Conservation (phyloP, 345 rosid species). For the Brassica juncea region DNA sequence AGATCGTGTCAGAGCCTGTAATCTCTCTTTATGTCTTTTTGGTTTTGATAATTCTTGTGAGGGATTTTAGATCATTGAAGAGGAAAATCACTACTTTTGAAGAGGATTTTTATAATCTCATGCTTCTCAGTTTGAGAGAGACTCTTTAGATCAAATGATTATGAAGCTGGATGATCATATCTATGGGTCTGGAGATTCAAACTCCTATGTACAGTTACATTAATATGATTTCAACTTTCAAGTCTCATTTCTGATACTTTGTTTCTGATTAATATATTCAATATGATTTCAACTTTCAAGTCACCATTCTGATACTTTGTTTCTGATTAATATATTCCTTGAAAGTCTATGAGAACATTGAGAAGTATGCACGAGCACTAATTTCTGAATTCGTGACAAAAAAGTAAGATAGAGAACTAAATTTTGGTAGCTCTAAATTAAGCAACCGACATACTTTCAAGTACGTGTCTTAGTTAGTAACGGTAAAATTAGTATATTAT, state of each 20-base stretch:
- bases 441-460: not conserved
- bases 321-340: not conserved
- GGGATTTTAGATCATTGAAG: not conserved
- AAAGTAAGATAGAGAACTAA: not conserved
- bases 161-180: not conserved
- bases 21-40: slow-evolving; percentile 50
- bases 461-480: not conserved
- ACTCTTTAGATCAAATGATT: not conserved
- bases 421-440: not conserved
- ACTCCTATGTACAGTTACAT: not conserved
- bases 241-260: no score
- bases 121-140: not conserved
- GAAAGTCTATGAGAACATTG: not conserved
- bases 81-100: not conserved
- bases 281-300: not conserved
- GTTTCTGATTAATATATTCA: not conserved
- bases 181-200: no score
- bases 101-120: not conserved
- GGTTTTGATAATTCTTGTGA: not conserved
- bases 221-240: not conserved
- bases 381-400: not conserved
- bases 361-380: not conserved
- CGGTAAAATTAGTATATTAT: not conserved
- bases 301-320: no score
- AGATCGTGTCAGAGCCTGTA: slow-evolving; percentile 69